phyloP scores from a whole-genome alignment of 2,329 filamentous ascomycete species.

The Diaporthe aspalathi region DNA sequence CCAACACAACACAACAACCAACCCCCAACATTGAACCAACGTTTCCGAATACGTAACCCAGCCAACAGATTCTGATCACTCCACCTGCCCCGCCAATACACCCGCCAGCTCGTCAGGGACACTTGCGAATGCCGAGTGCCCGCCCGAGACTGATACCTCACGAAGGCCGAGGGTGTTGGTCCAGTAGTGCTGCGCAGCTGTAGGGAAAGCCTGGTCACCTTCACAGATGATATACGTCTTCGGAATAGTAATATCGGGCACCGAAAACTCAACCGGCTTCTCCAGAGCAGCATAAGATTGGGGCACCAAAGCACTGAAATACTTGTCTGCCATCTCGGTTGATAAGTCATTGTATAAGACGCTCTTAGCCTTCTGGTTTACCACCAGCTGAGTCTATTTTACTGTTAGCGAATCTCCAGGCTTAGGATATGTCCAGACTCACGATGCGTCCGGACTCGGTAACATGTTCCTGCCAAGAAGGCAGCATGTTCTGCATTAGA shows the following conservation, averaged over 20 bases:
- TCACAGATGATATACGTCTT: constrained; percentile 17
- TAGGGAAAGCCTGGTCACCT: neutral
- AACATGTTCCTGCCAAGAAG: neutral
- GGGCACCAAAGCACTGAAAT: neutral
- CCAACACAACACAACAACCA: too few species aligned
- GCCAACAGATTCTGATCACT: too few species aligned
- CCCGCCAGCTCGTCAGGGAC: constrained; percentile 1
- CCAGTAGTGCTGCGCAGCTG: neutral
- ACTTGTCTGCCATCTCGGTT: neutral
- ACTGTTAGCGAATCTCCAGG: neutral
- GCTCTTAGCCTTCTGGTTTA: neutral
- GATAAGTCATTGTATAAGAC: neutral
- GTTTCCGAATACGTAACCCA: too few species aligned
- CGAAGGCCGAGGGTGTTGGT: neutral
- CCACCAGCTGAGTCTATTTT: neutral
- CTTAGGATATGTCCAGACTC: neutral
- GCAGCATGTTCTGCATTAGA: neutral
- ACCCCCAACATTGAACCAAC: too few species aligned
- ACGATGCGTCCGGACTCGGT: neutral
- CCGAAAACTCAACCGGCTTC: neutral
- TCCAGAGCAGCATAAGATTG: neutral
- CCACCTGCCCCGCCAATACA: neutral
- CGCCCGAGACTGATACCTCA: neutral
- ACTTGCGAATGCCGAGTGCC: constrained; percentile 7
- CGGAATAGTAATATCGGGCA: constrained; percentile 1